Base-by-base conservation (phyloP, 176 grass and related monocot species). In the Echinochloa phyllopogon region DNA sequence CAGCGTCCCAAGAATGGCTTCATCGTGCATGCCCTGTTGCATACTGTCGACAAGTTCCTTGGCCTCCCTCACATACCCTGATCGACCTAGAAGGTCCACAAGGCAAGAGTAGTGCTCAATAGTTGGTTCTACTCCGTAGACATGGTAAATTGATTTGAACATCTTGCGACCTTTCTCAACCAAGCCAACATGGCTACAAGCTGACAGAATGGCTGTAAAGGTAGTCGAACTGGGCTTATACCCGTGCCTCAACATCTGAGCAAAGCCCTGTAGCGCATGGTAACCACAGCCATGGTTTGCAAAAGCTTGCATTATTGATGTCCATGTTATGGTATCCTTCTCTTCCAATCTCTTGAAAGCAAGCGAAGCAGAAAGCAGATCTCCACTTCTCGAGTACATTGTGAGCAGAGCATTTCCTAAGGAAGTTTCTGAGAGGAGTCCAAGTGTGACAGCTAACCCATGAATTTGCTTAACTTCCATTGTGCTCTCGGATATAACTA, bases 331-430 rank as follows among this genome's bases (percentile, higher is more conserved):
- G 56, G 71, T 6, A 44, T 98, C 94, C 74, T 88, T 92, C 23
- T 72, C 78, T 21, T 78, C 41, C 83, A 89, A 45, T 43, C 23
- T 76, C 69, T 81, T 62, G 77, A 94, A 93, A 74, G 90, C 75
- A 90, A 74, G 65, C 85, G 64, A 71, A 9, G 88, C 50, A 11
- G 81, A 88, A 36, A 75, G 43, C 79, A 93, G 82, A 61, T 90
- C 83, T 37, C 92, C 91, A 55, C 92, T 91, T 88, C 87, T 95
- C 0, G 95, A 95, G 62, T 98, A 95, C 91, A 90, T 82, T 38
- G 76, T 79, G 63, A 98, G 51, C 60, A 98, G 59, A n/a, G 92
- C 81, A 41, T 95, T 98, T 44, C 75, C 89, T 69, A 98, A 78
- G 61, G 38, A 86, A 63, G 86, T 81, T 82, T 95, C 79, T 36